Conservation (phyloP, 495 filamentous ascomycete species). For the Choiromyces venosus region DNA sequence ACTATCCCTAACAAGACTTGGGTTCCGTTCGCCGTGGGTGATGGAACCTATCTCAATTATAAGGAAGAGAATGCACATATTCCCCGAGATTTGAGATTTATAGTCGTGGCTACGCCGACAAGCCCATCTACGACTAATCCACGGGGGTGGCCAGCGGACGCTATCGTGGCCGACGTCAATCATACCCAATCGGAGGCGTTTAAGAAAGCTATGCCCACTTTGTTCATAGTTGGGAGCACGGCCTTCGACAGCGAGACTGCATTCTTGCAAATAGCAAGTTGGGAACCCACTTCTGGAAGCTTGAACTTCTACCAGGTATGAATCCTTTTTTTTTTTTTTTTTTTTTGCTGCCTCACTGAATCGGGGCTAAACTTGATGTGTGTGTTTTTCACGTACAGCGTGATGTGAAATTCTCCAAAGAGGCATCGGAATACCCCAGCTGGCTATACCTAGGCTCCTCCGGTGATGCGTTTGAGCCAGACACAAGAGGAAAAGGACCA, state of each 20-base stretch:
- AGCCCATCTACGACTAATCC: background rate
- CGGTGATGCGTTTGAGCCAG: constrained; percentile 7
- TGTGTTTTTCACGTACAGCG: background rate
- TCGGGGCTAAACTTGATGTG: background rate
- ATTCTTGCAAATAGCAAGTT: constrained; percentile 12
- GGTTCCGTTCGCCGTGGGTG: constrained; percentile 7
- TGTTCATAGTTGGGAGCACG: constrained; percentile 5
- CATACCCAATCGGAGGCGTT: constrained; percentile 5
- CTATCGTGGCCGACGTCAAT: background rate
- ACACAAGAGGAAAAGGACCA: constrained; percentile 10
- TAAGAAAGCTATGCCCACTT: background rate
- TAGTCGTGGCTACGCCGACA: constrained; percentile 4
- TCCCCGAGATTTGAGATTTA: constrained; percentile 3
- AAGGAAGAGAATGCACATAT: background rate
- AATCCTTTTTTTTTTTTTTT: too few species aligned
- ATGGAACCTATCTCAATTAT: constrained; percentile 5
- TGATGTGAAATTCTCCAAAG: background rate
- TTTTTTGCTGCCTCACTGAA: background rate
- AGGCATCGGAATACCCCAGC: background rate
- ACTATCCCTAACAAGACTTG: constrained; percentile 8
- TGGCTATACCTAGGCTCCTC: constrained; percentile 19
- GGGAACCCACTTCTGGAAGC: background rate
- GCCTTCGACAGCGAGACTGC: constrained; percentile 2
- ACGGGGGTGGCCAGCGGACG: background rate
- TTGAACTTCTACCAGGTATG: constrained; percentile 19